Conservation (phyloP, 257 asterid genomes). For the Plectranthus barbatus region DNA sequence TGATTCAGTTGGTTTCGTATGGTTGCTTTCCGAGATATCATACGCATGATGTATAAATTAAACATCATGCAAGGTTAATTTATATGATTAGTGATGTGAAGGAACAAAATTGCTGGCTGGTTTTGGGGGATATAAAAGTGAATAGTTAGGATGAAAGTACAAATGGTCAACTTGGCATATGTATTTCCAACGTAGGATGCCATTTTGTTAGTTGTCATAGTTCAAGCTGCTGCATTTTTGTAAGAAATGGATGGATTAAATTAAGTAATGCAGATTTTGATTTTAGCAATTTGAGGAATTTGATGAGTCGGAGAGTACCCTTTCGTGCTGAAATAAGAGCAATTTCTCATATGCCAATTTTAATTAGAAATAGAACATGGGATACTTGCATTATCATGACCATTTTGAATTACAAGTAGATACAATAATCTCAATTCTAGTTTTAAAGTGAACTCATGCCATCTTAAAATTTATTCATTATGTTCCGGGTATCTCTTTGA, state of each 20-base stretch:
- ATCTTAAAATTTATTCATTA: background rate
- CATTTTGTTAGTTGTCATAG: background rate
- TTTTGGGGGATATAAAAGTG: background rate
- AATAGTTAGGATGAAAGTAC: background rate
- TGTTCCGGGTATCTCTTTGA: background rate
- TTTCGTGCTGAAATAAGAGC: background rate
- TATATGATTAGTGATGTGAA: background rate
- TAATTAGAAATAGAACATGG: background rate
- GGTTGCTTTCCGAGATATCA: background rate
- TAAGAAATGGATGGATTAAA: background rate
- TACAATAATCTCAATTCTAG: background rate
- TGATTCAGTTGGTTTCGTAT: background rate
- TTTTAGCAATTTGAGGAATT: background rate
- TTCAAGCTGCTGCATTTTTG: background rate
- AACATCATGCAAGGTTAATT: background rate
- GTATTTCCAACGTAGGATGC: background rate
- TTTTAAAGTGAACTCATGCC: background rate
- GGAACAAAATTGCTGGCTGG: background rate
- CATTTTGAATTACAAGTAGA: background rate
- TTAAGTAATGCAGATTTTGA: background rate
- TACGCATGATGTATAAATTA: background rate
- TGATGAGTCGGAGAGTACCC: background rate
- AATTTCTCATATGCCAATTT: background rate
- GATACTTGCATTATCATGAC: background rate
- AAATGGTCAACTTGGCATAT: background rate